Conservation (phyloP, 2,329 filamentous ascomycete genomes). For the Xylariaceae sp. region DNA sequence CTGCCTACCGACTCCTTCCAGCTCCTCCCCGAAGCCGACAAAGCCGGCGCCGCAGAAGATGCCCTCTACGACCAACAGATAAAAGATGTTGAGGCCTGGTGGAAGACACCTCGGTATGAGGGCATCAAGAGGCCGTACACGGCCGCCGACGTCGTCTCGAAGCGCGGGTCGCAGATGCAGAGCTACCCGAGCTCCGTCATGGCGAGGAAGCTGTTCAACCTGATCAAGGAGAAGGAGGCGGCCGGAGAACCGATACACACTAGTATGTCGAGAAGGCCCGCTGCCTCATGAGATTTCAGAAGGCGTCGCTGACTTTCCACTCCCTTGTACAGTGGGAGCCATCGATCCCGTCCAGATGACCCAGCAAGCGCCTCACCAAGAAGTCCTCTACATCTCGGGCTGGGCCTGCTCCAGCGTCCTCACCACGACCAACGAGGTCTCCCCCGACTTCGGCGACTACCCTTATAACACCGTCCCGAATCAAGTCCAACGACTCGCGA, state of each 20-base stretch:
- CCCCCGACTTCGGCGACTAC: constrained; percentile 96
- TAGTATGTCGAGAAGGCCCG: constrained; percentile 52
- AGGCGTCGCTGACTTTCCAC: constrained; percentile 1
- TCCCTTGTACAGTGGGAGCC: constrained; percentile 67
- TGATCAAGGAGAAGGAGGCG: constrained; percentile 72
- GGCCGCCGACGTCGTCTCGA: constrained; percentile 86
- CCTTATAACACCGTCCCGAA: constrained; percentile 99
- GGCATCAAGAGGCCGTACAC: constrained; percentile 92
- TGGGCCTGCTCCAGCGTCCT: constrained; percentile 96
- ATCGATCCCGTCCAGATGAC: constrained; percentile 99
- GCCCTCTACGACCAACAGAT: constrained; percentile 79
- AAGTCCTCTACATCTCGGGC: constrained; percentile 92
- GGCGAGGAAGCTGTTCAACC: constrained; percentile 89
- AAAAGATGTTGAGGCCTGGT: constrained; percentile 84
- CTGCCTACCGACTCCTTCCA: constrained; percentile 78
- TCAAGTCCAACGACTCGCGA: constrained; percentile 92
- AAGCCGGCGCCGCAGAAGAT: constrained; percentile 78
- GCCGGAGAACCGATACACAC: constrained; percentile 90
- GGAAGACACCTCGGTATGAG: constrained; percentile 76
- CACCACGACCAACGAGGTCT: constrained; percentile 94
- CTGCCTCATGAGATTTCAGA: not conserved
- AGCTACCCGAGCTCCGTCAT: constrained; percentile 89
- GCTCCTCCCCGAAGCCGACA: constrained; percentile 71
- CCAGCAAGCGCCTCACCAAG: constrained; percentile 92
- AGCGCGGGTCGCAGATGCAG: constrained; percentile 82